These are phyloP conservation scores for Lepidium sativum DNA, from an alignment of 345 rosid genomes.

Conservation along the genomic window DNA sequence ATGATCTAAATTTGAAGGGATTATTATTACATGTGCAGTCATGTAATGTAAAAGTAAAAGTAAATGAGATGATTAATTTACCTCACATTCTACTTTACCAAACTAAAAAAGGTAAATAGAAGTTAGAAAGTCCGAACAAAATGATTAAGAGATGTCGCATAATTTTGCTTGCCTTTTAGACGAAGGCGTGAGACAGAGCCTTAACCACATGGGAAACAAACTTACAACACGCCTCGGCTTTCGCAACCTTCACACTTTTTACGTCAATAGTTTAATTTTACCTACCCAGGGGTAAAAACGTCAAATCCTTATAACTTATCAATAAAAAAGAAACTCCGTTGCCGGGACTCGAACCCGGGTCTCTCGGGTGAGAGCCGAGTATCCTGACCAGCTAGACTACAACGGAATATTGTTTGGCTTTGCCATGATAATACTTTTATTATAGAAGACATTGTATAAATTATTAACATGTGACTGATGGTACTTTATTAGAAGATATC, in stretches of 20 bases:
- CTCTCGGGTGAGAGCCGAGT: conserved; percentile 69
- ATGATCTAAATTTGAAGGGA: not conserved
- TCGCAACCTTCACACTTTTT: conserved; percentile 19
- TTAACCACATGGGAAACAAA: conserved; percentile 21
- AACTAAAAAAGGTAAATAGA: not conserved
- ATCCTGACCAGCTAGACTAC: conserved; percentile 59
- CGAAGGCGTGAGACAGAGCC: conserved; percentile 21
- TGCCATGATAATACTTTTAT: not conserved
- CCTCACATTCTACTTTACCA: not conserved
- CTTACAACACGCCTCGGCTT: conserved; percentile 27
- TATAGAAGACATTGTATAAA: not conserved
- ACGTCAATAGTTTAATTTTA: not conserved
- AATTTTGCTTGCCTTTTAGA: conserved; percentile 24
- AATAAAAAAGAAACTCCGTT: conserved; percentile 28
- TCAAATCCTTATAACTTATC: not conserved
- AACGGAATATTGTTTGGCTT: not conserved
- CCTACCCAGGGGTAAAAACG: not conserved
- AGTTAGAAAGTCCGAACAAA: conserved; percentile 9
- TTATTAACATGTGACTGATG: not conserved
- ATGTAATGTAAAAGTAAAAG: not conserved
- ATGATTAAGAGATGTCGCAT: conserved; percentile 19
- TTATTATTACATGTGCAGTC: not conserved
- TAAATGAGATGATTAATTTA: conserved; percentile 4
- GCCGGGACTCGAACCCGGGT: conserved; percentile 60
- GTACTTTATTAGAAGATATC: not conserved